Conservation (phyloP, 2,329 filamentous ascomycete species). For the Trichophyton rubrum region DNA sequence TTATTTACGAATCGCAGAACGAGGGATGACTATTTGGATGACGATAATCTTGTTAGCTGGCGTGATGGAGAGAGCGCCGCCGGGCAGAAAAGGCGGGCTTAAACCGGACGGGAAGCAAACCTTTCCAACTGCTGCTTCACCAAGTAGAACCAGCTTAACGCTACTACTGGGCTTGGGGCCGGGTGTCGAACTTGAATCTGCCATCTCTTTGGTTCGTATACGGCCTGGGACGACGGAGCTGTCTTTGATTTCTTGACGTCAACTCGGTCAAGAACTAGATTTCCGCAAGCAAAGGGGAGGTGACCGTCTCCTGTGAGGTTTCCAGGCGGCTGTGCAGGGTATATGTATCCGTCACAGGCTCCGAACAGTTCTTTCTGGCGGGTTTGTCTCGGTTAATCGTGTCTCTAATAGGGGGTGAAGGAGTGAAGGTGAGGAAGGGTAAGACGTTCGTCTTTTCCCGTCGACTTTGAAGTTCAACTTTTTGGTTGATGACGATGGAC, state of each 20-base stretch:
- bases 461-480: background rate
- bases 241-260: background rate
- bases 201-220: constrained; percentile 40
- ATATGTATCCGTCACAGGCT: background rate
- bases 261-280: background rate
- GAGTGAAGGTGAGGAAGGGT: background rate
- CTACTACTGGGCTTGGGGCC: constrained; percentile 95
- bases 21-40: constrained; percentile 62
- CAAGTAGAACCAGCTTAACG: constrained; percentile 95
- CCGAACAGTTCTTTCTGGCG: background rate
- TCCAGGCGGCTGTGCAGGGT: background rate
- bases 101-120: constrained; percentile 38
- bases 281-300: background rate
- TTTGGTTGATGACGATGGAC: background rate
- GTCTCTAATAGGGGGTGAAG: background rate
- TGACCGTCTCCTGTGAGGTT: background rate
- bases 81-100: background rate
- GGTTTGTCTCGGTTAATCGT: background rate
- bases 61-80: background rate
- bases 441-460: background rate
- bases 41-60: background rate
- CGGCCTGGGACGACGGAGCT: background rate
- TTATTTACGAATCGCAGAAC: constrained; percentile 98
- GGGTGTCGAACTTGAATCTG: constrained; percentile 52
- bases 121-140: constrained; percentile 97